Evolutionary conservation across 495 filamentous ascomycete species (phyloP), one percentile per base, ranked within the genome.

Genomic region (Hypomontagnella submonticulosa): DNA sequence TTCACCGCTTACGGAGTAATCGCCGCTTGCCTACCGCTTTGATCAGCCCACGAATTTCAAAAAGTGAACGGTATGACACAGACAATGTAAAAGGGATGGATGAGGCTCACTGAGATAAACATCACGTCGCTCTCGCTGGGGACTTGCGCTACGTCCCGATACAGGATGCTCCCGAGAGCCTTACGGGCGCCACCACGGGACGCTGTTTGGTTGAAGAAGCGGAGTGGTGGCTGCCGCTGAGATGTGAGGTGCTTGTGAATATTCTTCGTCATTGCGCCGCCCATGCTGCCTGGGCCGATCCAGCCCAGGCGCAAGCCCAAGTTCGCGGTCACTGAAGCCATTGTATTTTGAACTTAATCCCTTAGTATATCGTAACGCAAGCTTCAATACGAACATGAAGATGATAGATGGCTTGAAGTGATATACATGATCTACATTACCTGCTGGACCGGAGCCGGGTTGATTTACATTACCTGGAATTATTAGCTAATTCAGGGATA

Each of bases 241-340:
- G 37, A 43, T n/a, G 20, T 27, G 1, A 79, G 63, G 54, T 77
- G 57, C 33, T 67, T 75, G 49, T 79, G 77, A n/a, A 81, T 66
- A 51, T 79, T 81, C 38, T 71, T 67, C 16, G 77, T 71, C 78
- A 81, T 81, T 23, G 69, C 77, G 30, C 71, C 58, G n/a, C 77
- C 77, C 78, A 79, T 79, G 4, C 73, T 77, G 12, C 78, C 78
- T 16, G 79, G 73, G 47, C 78, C 78, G 16, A 67, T 63, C 64
- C 64, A 67, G 4, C 64, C 59, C 58, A 76, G 20, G 10, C 33
- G 61, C 38, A 54, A 30, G 4, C 57, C 72, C 77, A 72, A 78
- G 80, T 47, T 72, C 70, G 7, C 76, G 81, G 48, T 79, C 81
- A 53, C 15, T 32, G 18, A 13, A 12, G 59, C 34, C 47, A 50